Evolutionary conservation across 768 basidiomycete species (phyloP).

Genomic region (Leccinum rimulosum): DNA sequence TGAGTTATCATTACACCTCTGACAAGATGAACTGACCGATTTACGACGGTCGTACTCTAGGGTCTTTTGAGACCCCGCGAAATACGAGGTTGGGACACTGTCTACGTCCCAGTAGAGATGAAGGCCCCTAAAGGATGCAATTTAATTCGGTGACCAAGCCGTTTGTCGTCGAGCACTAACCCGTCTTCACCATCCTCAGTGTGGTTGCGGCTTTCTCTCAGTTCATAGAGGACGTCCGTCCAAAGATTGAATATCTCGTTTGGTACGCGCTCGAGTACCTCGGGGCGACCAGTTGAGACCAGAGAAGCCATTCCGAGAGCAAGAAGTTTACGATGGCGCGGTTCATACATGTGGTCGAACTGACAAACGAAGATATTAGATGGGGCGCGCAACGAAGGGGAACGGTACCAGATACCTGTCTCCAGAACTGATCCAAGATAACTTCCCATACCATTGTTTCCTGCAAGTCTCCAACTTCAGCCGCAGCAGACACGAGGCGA

Average conservation of each 20-base stretch:
- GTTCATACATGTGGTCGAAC: conserved; percentile 92
- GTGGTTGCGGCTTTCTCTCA: conserved; percentile 63
- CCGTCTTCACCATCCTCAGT: conserved; percentile 36
- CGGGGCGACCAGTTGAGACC: conserved; percentile 68
- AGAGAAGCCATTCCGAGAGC: conserved; percentile 81
- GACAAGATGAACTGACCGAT: conserved; percentile 43
- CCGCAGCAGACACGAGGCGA: conserved; percentile 65
- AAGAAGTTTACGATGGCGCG: conserved; percentile 76
- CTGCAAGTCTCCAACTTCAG: conserved; percentile 42
- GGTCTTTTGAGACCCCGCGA: conserved; percentile 64
- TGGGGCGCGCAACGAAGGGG: not conserved
- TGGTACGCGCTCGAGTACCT: conserved; percentile 69
- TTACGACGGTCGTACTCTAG: conserved; percentile 76
- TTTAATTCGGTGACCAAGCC: not conserved
- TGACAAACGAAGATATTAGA: conserved; percentile 29
- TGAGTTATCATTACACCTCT: conserved; percentile 9
- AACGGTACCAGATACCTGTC: conserved; percentile 51
- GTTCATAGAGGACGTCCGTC: conserved; percentile 85
- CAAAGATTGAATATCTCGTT: conserved; percentile 83
- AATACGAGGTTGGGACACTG: conserved; percentile 56
- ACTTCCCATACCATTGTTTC: conserved; percentile 61
- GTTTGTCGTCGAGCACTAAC: conserved; percentile 19
- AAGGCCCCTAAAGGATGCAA: conserved; percentile 32
- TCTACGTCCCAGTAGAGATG: conserved; percentile 70
- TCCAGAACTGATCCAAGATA: conserved; percentile 80